Evolutionary conservation across 2,329 filamentous ascomycete genomes (phyloP), one percentile per base, ranked within the genome.

Genomic region (Fusarium floridanum): DNA sequence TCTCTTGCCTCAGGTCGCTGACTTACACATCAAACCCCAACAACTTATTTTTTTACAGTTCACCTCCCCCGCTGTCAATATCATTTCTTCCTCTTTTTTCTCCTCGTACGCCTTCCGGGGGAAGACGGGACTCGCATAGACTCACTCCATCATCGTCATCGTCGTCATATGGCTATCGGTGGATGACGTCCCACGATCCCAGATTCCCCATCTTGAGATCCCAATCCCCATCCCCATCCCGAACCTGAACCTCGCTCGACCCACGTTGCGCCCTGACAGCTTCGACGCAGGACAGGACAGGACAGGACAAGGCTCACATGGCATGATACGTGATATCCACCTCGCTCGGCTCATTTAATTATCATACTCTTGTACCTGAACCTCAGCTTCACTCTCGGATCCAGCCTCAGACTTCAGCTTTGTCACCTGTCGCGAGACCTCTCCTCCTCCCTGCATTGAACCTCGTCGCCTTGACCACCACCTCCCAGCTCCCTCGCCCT

Each of bases 151-250:
- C 64, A 67, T 72, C 64, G 66, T 71, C 64, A 64, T 59, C 74
- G 68, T 71, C 76, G 72, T 78, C 76, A 75, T 77, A 71, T 20
- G 48, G 27, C 29, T 29, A 32, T 78, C 61, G 66, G 70, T 71
- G 76, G 64, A 79, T 79, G 77, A 79, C 77, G 77, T 79, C 76
- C 71, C 74, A 65, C 68, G 67, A 76, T 77, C 76, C 74, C 66
- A 75, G 68, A 78, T 77, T 75, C 74, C 72, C 72, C 77, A 74
- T 72, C 64, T 65, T 64, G 64, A 68, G 62, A 71, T 53, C 67
- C 67, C 22, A 41, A 71, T 50, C 67, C 67, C 22, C 48, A 71
- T 50, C 64, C 66, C 20, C 45, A 50, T 64, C 50, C 61, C 48
- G 48, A 55, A 29, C 48, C 64, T 67, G 27, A 55, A 29, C 17